phyloP scores from a whole-genome alignment of 2,329 filamentous ascomycete species.

The Hymenoscyphus repandus region DNA sequence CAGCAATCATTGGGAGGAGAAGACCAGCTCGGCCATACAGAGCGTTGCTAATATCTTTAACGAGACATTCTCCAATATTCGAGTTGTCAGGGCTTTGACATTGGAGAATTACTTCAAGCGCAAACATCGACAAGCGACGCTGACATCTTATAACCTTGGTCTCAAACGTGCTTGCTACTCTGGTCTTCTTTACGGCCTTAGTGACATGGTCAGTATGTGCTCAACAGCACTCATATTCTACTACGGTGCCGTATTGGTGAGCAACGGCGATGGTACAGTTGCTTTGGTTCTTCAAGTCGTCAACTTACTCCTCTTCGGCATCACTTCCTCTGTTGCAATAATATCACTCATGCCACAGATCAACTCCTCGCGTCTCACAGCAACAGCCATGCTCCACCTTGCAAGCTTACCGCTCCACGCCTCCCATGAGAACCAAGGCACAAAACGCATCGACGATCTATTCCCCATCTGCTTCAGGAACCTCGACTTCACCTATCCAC shows the following conservation, averaged over 20 bases:
- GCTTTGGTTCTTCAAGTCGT: slow-evolving; percentile 67
- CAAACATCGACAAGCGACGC: slow-evolving; percentile 53
- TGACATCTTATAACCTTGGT: slow-evolving; percentile 53
- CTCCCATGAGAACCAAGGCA: slow-evolving; percentile 33
- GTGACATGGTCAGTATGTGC: slow-evolving; percentile 66
- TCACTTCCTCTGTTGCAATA: slow-evolving; percentile 66
- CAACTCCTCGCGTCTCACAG: slow-evolving; percentile 66
- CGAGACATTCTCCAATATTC: slow-evolving; percentile 75
- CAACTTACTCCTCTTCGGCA: slow-evolving; percentile 77
- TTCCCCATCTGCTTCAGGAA: slow-evolving; percentile 49
- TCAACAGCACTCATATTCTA: slow-evolving; percentile 77
- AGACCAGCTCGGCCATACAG: slow-evolving; percentile 59
- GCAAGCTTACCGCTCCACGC: slow-evolving; percentile 47
- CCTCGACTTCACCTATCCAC: slow-evolving; percentile 68
- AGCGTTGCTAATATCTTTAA: slow-evolving; percentile 57
- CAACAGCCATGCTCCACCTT: slow-evolving; percentile 66
- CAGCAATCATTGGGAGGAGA: slow-evolving; percentile 66
- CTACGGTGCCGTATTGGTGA: slow-evolving; percentile 66
- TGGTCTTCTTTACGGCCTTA: slow-evolving; percentile 71
- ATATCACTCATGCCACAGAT: slow-evolving; percentile 77
- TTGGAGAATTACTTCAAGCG: slow-evolving; percentile 65
- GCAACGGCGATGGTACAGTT: slow-evolving; percentile 43
- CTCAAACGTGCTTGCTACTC: slow-evolving; percentile 60
- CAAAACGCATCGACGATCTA: slow-evolving; percentile 42
- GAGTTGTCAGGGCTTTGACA: slow-evolving; percentile 69